phyloP scores from a whole-genome alignment of 306 rosid species.

The Albizia julibrissin region DNA sequence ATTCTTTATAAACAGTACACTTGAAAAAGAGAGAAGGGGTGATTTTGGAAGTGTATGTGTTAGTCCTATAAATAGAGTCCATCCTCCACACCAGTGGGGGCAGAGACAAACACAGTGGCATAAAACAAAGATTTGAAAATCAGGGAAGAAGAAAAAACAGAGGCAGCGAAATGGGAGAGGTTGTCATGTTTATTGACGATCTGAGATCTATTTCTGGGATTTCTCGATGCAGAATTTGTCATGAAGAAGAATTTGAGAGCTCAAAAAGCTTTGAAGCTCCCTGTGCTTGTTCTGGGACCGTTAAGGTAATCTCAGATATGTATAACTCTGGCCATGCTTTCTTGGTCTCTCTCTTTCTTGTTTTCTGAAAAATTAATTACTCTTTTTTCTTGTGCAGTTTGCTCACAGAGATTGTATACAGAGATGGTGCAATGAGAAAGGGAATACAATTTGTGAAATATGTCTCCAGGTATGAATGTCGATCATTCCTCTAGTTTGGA shows the following conservation, averaged over 20 bases:
- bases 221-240: constrained; percentile 85
- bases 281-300: constrained; percentile 95
- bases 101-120: constrained; percentile 16
- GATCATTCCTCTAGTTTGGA: neutral
- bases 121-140: constrained; percentile 33
- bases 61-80: constrained; percentile 41
- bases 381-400: constrained; percentile 46
- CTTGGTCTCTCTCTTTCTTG: neutral
- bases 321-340: neutral
- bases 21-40: constrained; percentile 43
- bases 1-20: neutral
- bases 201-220: constrained; percentile 47
- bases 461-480: constrained; percentile 72
- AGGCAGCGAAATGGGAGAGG: constrained; percentile 55
- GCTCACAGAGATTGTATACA: constrained; percentile 99
- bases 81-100: constrained; percentile 8
- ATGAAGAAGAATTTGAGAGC: constrained; percentile 81
- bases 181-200: constrained; percentile 61
- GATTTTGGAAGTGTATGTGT: constrained; percentile 43
- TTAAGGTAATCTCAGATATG: constrained; percentile 55
- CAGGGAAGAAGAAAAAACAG: constrained; percentile 1
- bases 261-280: constrained; percentile 77
- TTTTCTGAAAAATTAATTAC: neutral
- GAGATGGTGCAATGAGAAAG: constrained; percentile 93
- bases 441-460: constrained; percentile 86